Percentiles rank a stretch among this genome's conserved stretches.
phyloP scores from a whole-genome alignment of 2,329 filamentous ascomycete species.

The Cladosporium cucumerinum region DNA sequence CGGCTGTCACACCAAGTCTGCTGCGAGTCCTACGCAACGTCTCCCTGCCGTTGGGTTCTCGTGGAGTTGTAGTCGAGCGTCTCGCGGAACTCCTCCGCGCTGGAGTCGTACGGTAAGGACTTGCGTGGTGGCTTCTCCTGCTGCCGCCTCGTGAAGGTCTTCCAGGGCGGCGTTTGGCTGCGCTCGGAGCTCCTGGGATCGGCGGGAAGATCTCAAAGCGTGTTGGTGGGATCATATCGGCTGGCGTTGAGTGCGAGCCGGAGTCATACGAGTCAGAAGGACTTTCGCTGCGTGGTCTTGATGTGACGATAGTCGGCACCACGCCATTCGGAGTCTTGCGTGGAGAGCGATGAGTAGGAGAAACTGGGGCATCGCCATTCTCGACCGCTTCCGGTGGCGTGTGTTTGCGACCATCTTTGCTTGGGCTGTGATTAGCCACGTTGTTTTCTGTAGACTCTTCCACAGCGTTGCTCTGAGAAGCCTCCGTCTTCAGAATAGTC shows the following conservation, averaged over 20 bases:
- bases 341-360: slow-evolving; percentile 31
- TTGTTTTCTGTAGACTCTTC: slow-evolving; percentile 1
- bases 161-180: slow-evolving; percentile 33
- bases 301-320: not conserved
- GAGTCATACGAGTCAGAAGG: slow-evolving; percentile 23
- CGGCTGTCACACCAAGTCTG: slow-evolving; percentile 41
- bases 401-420: not conserved
- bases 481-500: slow-evolving; percentile 6
- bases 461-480: slow-evolving; percentile 16
- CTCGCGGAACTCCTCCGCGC: slow-evolving; percentile 16
- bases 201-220: slow-evolving; percentile 79
- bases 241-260: slow-evolving; percentile 29
- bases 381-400: not conserved
- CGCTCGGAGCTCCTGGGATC: slow-evolving; percentile 47
- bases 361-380: slow-evolving; percentile 17
- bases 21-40: slow-evolving; percentile 40
- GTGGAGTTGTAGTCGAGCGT: slow-evolving; percentile 4
- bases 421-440: not conserved
- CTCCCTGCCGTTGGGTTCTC: slow-evolving; percentile 4
- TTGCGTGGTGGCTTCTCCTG: slow-evolving; percentile 27
- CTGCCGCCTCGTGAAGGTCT: slow-evolving; percentile 29
- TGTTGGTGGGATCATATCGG: slow-evolving; percentile 58
- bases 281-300: slow-evolving; percentile 10
- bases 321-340: slow-evolving; percentile 33
- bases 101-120: slow-evolving; percentile 19